Conservation (phyloP, 768 basidiomycete genomes). For the Amanita fuliginea region DNA sequence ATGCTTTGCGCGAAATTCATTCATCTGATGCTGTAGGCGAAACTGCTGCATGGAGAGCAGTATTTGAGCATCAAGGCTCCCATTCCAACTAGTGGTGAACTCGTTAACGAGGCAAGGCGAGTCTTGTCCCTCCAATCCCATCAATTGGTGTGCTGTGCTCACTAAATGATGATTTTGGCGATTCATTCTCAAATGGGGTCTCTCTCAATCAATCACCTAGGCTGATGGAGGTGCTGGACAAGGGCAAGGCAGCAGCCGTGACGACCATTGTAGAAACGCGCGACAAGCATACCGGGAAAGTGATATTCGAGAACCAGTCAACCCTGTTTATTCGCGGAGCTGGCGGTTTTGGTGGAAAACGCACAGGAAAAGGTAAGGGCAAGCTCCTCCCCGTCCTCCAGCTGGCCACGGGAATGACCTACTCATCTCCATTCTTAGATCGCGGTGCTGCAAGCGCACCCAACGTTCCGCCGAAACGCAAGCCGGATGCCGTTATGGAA, state of each 20-base stretch:
- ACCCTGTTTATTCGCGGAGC: conserved; percentile 89
- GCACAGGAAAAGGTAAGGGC: conserved; percentile 55
- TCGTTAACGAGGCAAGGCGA: conserved; percentile 66
- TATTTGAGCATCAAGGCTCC: conserved; percentile 80
- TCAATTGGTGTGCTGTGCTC: no score
- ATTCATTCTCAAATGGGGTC: not conserved
- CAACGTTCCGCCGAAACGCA: conserved; percentile 72
- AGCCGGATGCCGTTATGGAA: conserved; percentile 78
- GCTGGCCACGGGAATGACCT: no score
- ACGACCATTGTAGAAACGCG: conserved; percentile 70
- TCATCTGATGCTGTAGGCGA: conserved; percentile 45
- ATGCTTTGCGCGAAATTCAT: not conserved
- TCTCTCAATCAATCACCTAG: conserved; percentile 25
- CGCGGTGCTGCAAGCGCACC: conserved; percentile 80
- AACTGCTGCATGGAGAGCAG: conserved; percentile 96
- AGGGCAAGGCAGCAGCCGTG: conserved; percentile 90
- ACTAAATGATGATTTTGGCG: not conserved
- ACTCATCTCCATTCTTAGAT: conserved; percentile 43
- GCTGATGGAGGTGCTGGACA: conserved; percentile 72
- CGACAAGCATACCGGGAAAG: conserved; percentile 65
- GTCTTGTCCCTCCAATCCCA: conserved; percentile 10
- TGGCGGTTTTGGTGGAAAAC: conserved; percentile 95
- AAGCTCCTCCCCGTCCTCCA: no score
- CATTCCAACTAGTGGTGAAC: conserved; percentile 75
- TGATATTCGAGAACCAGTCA: conserved; percentile 86